phyloP scores from a whole-genome alignment of 805 yeast genomes.

The Lachancea nothofagi region DNA sequence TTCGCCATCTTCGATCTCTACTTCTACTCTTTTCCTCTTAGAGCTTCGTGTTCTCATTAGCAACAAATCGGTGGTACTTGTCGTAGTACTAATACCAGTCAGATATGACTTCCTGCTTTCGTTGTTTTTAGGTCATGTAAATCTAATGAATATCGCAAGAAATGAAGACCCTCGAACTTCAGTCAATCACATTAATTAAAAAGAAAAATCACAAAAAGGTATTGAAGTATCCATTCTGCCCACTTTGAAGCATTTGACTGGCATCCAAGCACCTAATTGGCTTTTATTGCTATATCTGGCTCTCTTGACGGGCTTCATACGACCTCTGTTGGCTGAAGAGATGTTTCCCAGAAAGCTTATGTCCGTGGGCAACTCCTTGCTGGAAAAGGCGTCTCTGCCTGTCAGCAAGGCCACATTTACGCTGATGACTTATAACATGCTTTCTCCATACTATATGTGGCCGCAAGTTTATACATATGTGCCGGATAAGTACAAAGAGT shows the following conservation, averaged over 20 bases:
- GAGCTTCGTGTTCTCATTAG: conserved; percentile 5
- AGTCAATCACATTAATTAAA: too few relatives aligned
- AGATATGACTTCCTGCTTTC: background rate
- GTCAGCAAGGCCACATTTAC: conserved; percentile 23
- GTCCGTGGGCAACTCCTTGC: conserved; percentile 8
- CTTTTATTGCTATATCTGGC: background rate
- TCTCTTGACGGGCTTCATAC: background rate
- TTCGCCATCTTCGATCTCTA: conserved; percentile 13
- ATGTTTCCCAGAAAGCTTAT: conserved; percentile 12
- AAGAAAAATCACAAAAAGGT: too few relatives aligned
- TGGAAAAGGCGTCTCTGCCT: conserved; percentile 7
- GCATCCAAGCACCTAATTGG: background rate
- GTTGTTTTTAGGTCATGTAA: background rate
- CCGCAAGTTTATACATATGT: conserved; percentile 48
- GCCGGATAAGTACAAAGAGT: conserved; percentile 41
- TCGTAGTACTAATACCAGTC: background rate
- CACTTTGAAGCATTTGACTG: background rate
- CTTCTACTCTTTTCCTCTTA: conserved; percentile 11
- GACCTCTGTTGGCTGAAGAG: conserved; percentile 2
- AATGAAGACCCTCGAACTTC: too few relatives aligned
- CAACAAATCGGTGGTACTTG: background rate
- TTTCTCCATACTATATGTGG: conserved; percentile 58
- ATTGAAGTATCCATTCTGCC: too few relatives aligned
- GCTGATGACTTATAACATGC: conserved; percentile 41
- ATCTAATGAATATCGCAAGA: too few relatives aligned